Conservation (phyloP, 306 rosid genomes). For the Erythrophleum fordii region DNA sequence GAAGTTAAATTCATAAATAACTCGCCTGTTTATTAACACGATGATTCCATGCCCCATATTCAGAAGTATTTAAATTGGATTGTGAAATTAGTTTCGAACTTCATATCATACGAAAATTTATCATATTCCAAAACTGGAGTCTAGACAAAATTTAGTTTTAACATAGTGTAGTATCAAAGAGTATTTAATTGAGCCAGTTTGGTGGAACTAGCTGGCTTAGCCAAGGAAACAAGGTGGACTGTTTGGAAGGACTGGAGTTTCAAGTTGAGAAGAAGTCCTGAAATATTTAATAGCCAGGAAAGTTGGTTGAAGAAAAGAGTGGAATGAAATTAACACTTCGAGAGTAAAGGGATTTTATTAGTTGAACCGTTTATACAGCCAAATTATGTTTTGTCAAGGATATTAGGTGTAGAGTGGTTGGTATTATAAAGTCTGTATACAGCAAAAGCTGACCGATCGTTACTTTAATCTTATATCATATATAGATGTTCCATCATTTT, state of each 20-base stretch:
- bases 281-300: slow-evolving; percentile 38
- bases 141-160: no score
- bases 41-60: no score
- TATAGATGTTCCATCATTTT: no score
- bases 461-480: not conserved
- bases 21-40: no score
- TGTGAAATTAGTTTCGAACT: no score
- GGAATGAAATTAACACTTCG: slow-evolving; percentile 15
- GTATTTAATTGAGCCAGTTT: not conserved
- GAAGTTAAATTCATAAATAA: no score
- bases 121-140: no score
- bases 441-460: not conserved
- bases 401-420: slow-evolving; percentile 37
- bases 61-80: no score
- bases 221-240: not conserved
- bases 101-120: no score
- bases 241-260: not conserved
- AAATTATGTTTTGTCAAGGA: slow-evolving; percentile 22
- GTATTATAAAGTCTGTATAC: slow-evolving; percentile 11
- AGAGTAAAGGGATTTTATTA: not conserved
- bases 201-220: not conserved
- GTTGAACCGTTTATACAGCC: slow-evolving; percentile 43
- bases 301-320: slow-evolving; percentile 26
- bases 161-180: no score
- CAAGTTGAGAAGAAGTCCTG: not conserved